Evolutionary conservation across 2,329 filamentous ascomycete genomes (phyloP).

Genomic region (Colletotrichum gloeosporioides): DNA sequence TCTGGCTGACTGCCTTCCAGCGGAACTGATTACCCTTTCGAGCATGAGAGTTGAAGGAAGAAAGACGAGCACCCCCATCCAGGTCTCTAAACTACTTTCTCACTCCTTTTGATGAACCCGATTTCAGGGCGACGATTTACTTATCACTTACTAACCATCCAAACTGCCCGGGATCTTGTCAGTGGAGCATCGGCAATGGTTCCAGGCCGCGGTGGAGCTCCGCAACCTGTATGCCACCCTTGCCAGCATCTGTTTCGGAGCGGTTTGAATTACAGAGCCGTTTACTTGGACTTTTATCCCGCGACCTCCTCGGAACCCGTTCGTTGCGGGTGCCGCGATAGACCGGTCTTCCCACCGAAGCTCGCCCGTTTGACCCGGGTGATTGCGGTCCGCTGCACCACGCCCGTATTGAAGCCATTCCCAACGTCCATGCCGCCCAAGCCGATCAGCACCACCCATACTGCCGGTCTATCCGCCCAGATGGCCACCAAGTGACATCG

Average conservation of each 20-base stretch:
- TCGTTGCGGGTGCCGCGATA: neutral
- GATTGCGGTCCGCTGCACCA: neutral
- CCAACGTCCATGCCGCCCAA: neutral
- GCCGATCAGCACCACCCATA: neutral
- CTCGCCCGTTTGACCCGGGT: neutral
- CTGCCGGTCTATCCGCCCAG: neutral
- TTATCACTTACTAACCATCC: accelerated
- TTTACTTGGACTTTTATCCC: neutral
- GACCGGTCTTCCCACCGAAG: neutral
- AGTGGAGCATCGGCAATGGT: neutral
- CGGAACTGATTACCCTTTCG: neutral
- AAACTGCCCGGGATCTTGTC: accelerated
- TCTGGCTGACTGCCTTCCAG: accelerated
- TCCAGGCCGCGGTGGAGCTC: neutral
- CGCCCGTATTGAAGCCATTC: neutral
- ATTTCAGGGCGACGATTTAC: neutral
- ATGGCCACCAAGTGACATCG: neutral
- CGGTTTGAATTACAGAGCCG: neutral
- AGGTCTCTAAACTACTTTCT: accelerated
- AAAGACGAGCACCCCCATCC: neutral
- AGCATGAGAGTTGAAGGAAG: neutral
- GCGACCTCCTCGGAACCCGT: neutral
- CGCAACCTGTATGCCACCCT: neutral
- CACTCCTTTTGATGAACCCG: neutral
- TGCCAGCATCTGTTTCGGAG: neutral